phyloP scores from a whole-genome alignment of 2,329 filamentous ascomycete species.

The Colletotrichum echinochloae region DNA sequence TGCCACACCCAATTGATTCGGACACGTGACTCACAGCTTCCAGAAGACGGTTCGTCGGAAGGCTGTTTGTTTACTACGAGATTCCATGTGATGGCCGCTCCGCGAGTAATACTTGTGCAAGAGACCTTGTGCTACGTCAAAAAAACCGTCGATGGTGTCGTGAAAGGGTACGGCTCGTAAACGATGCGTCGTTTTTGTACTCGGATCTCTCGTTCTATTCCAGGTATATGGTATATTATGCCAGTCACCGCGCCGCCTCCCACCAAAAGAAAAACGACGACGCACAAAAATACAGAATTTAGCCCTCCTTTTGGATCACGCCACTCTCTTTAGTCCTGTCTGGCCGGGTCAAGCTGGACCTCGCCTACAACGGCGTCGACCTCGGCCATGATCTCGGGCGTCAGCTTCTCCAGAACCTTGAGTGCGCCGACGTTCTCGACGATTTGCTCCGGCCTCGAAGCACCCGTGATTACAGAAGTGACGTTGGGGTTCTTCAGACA shows the following conservation, averaged over 20 bases:
- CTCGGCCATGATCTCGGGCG: constrained; percentile 61
- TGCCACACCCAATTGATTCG: constrained; percentile 20
- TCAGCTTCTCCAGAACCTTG: constrained; percentile 60
- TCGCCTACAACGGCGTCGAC: constrained; percentile 57
- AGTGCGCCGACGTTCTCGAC: constrained; percentile 63
- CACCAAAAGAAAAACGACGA: neutral
- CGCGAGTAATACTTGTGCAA: constrained; percentile 11
- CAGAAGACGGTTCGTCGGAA: constrained; percentile 32
- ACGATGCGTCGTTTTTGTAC: constrained; percentile 6
- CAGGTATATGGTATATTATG: constrained; percentile 11
- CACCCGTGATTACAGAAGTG: constrained; percentile 64
- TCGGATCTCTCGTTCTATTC: constrained; percentile 2
- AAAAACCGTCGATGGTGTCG: neutral
- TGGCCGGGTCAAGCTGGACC: constrained; percentile 41
- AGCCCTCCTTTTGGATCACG: neutral
- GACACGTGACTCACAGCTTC: constrained; percentile 23
- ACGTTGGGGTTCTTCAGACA: constrained; percentile 66
- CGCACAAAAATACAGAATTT: constrained; percentile 7
- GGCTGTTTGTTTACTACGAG: neutral
- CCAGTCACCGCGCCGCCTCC: constrained; percentile 19
- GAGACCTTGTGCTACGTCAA: constrained; percentile 1
- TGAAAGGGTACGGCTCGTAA: constrained; percentile 20
- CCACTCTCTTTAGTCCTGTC: constrained; percentile 40
- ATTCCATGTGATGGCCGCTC: constrained; percentile 12
- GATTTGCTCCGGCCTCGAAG: constrained; percentile 63